Conservation (phyloP, 805 yeast genomes). For the Scheffersomyces ergatensis region DNA sequence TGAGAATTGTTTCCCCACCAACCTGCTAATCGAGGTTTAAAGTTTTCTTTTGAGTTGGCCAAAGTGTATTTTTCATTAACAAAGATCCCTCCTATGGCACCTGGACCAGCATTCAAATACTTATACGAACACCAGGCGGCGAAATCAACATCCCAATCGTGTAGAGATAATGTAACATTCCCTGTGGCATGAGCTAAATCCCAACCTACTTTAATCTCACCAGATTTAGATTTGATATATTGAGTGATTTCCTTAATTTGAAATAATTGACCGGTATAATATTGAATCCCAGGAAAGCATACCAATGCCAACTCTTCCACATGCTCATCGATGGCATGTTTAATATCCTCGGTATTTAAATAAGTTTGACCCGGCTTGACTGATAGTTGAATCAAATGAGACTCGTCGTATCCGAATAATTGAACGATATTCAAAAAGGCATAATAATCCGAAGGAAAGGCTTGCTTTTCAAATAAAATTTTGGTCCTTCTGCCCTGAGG, state of each 20-base stretch:
- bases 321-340: slow-evolving; percentile 51
- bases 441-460: slow-evolving; percentile 91
- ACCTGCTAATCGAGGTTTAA: slow-evolving; percentile 77
- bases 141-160: slow-evolving; percentile 89
- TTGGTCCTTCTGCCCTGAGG: slow-evolving; percentile 61
- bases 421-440: slow-evolving; percentile 74
- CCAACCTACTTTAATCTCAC: slow-evolving; percentile 75
- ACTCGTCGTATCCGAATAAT: slow-evolving; percentile 53
- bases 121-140: slow-evolving; percentile 96
- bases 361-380: slow-evolving; percentile 59
- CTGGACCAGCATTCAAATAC: slow-evolving; percentile 90
- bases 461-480: slow-evolving; percentile 79
- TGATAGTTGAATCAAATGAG: slow-evolving; percentile 59
- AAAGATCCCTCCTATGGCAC: slow-evolving; percentile 84
- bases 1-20: slow-evolving; percentile 92
- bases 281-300: slow-evolving; percentile 85
- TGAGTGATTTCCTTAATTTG: slow-evolving; percentile 71
- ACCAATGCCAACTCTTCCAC: slow-evolving; percentile 67
- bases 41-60: slow-evolving; percentile 23
- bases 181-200: slow-evolving; percentile 95
- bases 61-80: slow-evolving; percentile 56
- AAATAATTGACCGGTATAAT: slow-evolving; percentile 86
- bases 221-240: slow-evolving; percentile 43
- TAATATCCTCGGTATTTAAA: slow-evolving; percentile 62
- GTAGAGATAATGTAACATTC: slow-evolving; percentile 71